These are phyloP conservation scores for Didymella arachidicola DNA, from an alignment of 2,329 filamentous ascomycete species.

Conservation along the genomic window DNA sequence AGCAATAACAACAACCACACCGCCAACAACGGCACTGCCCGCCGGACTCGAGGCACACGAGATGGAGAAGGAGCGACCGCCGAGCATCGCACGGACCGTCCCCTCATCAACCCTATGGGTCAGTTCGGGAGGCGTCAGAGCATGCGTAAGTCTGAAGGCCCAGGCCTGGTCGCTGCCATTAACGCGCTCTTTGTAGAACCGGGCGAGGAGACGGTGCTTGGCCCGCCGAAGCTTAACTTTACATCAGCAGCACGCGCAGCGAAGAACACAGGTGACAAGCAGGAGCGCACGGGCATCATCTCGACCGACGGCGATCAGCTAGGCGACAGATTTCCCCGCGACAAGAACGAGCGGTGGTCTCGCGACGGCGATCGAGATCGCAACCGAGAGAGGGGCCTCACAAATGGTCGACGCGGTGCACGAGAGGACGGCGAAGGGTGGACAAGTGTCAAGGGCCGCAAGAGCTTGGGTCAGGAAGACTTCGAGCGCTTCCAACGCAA, in stretches of 20 bases:
- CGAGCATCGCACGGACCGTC: slow-evolving; percentile 42
- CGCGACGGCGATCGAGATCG: slow-evolving; percentile 54
- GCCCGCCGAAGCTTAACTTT: slow-evolving; percentile 83
- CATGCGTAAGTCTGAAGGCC: slow-evolving; percentile 59
- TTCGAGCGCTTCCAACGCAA: slow-evolving; percentile 72
- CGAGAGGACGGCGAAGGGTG: slow-evolving; percentile 72
- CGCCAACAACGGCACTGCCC: slow-evolving; percentile 33
- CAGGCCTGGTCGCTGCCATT: slow-evolving; percentile 48
- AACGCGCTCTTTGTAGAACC: slow-evolving; percentile 59
- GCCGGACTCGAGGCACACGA: slow-evolving; percentile 36
- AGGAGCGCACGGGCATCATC: slow-evolving; percentile 46
- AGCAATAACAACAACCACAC: slow-evolving; percentile 30
- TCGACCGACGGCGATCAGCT: slow-evolving; percentile 51
- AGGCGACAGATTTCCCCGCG: slow-evolving; percentile 43
- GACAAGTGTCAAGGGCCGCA: slow-evolving; percentile 76
- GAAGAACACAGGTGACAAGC: slow-evolving; percentile 51
- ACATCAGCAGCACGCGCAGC: slow-evolving; percentile 72
- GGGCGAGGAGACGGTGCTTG: slow-evolving; percentile 81
- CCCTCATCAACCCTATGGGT: slow-evolving; percentile 48
- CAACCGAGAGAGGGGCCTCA: slow-evolving; percentile 44
- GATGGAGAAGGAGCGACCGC: slow-evolving; percentile 38
- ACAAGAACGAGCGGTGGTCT: slow-evolving; percentile 52
- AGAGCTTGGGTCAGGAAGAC: slow-evolving; percentile 75
- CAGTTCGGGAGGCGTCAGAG: slow-evolving; percentile 46
- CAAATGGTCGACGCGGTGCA: slow-evolving; percentile 52